Conservation (phyloP, 2,329 filamentous ascomycete genomes). For the Alternaria panax region DNA sequence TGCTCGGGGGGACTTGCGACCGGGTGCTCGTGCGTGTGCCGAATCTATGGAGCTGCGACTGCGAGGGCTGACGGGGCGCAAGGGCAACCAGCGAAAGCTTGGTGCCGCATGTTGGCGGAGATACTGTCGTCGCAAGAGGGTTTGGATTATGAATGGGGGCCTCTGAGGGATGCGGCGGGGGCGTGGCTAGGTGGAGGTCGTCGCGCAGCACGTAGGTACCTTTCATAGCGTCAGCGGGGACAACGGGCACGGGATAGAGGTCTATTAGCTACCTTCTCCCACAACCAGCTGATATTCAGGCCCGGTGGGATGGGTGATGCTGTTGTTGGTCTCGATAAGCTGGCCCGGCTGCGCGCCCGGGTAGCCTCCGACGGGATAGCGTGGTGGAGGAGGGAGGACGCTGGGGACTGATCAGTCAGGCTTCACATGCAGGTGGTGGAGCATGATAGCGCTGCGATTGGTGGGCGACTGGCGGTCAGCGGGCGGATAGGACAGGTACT, state of each 20-base stretch:
- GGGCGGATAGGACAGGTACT: conserved; percentile 28
- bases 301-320: conserved; percentile 78
- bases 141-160: conserved; percentile 86
- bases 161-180: conserved; percentile 94
- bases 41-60: conserved; percentile 53
- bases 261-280: conserved; percentile 74
- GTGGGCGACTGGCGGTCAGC: conserved; percentile 25
- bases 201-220: conserved; percentile 91
- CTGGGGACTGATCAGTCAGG: conserved; percentile 40
- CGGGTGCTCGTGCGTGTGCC: conserved; percentile 52
- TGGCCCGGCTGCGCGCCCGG: conserved; percentile 76
- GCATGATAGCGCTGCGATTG: conserved; percentile 34
- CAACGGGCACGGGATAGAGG: conserved; percentile 7
- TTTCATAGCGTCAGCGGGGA: conserved; percentile 50
- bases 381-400: conserved; percentile 82
- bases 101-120: conserved; percentile 84
- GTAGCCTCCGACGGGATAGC: conserved; percentile 79
- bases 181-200: conserved; percentile 89
- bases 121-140: conserved; percentile 83
- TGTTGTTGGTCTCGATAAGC: conserved; percentile 94
- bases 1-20: conserved; percentile 55
- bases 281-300: conserved; percentile 89
- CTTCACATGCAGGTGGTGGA: conserved; percentile 24
- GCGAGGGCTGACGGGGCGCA: conserved; percentile 60
- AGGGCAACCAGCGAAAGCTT: conserved; percentile 81